phyloP scores from a whole-genome alignment of 768 basidiomycete genomes.

The Xerocomus brunneocitrinus region DNA sequence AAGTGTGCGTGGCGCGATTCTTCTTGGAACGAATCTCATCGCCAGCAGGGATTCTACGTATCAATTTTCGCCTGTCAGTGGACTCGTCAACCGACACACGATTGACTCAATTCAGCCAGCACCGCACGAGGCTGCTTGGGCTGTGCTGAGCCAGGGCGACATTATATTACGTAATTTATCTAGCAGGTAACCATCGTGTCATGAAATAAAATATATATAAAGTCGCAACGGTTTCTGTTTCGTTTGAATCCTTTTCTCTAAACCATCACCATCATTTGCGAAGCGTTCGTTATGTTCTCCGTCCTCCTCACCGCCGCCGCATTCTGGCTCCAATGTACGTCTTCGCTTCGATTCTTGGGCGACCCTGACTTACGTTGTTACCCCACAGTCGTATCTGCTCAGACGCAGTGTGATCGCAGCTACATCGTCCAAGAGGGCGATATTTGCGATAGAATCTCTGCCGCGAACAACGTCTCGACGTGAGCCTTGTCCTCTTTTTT shows the following conservation, averaged over 20 bases:
- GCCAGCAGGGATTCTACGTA: constrained; percentile 62
- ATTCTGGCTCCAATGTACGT: constrained; percentile 40
- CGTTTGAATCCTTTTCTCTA: not conserved
- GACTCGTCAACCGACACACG: constrained; percentile 58
- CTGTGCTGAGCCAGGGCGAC: constrained; percentile 27
- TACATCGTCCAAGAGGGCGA: constrained; percentile 62
- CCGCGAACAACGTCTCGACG: constrained; percentile 60
- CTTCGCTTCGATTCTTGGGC: not conserved
- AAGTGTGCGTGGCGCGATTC: constrained; percentile 46
- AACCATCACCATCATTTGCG: constrained; percentile 12
- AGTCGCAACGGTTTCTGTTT: not conserved
- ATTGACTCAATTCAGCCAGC: constrained; percentile 77
- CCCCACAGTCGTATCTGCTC: constrained; percentile 22
- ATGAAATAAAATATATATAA: not conserved
- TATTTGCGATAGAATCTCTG: constrained; percentile 68
- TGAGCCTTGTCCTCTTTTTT: constrained; percentile 29
- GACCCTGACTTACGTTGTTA: constrained; percentile 4
- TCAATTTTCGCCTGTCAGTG: constrained; percentile 61
- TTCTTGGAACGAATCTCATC: not conserved
- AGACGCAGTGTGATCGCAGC: constrained; percentile 45
- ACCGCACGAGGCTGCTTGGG: constrained; percentile 63
- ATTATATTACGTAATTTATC: constrained; percentile 5
- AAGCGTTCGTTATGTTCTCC: constrained; percentile 36
- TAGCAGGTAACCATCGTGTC: constrained; percentile 4
- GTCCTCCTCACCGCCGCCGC: constrained; percentile 43